Percentiles rank a stretch among this genome's conserved stretches.
Evolutionary conservation across 2,329 filamentous ascomycete genomes (phyloP).

Genomic region (Pyricularia grisea): DNA sequence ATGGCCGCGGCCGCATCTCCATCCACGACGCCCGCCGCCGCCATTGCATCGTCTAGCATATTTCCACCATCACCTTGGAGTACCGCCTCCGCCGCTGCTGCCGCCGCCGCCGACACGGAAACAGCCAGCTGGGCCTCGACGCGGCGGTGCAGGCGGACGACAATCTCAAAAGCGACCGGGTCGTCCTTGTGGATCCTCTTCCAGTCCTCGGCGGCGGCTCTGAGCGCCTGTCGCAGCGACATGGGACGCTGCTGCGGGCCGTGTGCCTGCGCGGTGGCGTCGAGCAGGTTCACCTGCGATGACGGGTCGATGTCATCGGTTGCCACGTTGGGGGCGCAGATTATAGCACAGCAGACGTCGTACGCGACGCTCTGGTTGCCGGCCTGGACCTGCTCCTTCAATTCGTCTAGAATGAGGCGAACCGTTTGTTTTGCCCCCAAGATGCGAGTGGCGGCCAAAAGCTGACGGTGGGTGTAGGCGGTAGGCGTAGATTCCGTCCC

Average conservation of each 20-base stretch:
- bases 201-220: slow-evolving; percentile 47
- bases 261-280: slow-evolving; percentile 15
- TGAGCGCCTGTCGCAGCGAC: slow-evolving; percentile 52
- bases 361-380: slow-evolving; percentile 51
- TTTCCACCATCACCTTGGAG: background rate
- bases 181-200: slow-evolving; percentile 44
- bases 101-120: slow-evolving; percentile 8
- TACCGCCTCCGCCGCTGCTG: slow-evolving; percentile 1
- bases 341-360: slow-evolving; percentile 58
- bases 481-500: slow-evolving; percentile 45
- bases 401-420: slow-evolving; percentile 55
- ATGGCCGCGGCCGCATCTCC: background rate
- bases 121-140: slow-evolving; percentile 55
- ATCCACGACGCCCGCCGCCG: slow-evolving; percentile 1
- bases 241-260: slow-evolving; percentile 35
- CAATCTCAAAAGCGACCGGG: slow-evolving; percentile 45
- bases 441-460: slow-evolving; percentile 51
- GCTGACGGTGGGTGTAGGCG: slow-evolving; percentile 63
- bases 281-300: slow-evolving; percentile 15
- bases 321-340: slow-evolving; percentile 55
- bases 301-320: slow-evolving; percentile 15
- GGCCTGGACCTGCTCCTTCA: slow-evolving; percentile 48
- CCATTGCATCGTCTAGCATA: slow-evolving; percentile 2
- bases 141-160: slow-evolving; percentile 52
- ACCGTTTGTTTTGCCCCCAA: slow-evolving; percentile 54